Evolutionary conservation across 495 filamentous ascomycete genomes (phyloP), one percentile per base, ranked within the genome.

Genomic region (Neurospora tetraspora): DNA sequence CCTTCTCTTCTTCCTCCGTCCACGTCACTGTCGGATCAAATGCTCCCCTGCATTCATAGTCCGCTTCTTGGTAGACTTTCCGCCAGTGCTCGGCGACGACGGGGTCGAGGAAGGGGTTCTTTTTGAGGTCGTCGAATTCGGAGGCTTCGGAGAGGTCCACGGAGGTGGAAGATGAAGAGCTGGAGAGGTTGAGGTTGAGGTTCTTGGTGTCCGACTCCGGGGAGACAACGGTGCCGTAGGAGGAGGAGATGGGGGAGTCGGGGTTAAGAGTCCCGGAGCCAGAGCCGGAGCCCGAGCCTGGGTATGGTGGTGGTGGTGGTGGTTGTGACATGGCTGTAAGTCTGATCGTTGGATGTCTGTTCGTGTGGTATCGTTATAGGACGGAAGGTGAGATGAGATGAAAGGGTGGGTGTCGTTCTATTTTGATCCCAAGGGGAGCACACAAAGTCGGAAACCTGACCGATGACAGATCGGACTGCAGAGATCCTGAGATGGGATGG

Each of bases 11-110:
- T 69, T 85, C 80, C 10, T 81, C 76, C 0, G 83, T 85, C 88
- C 88, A 90, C 9, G 82, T 82, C 38, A 85, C 71, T 9, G 79
- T 81, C 10, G 88, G 83, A 59, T 89, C 87, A 71, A 85, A 89
- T 0, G 81, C 81, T 74, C 87, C 84, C 40, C 81, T 78, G 71
- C 86, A 86, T 68, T 86, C 84, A 73, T 86, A 86, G 34, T 83
- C 68, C 0, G 86, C 83, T 31, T 85, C 81, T 68, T 88, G 84
- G 74, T 88, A 88, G 1, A 85, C 77, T 0, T 75, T 53, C 0
- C 78, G 76, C 82, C 84, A 88, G 71, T 82, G 80, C n/a, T 82
- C 81, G 0, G 85, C 85, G 2, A 84, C 79, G 4, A 79, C 77
- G 4, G 85, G 82, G 72, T 88, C 82, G 0, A 81, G 74, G 69